Evolutionary conservation across 2,329 filamentous ascomycete genomes (phyloP), one percentile per base, ranked within the genome.

Genomic region (Colletotrichum sp.): DNA sequence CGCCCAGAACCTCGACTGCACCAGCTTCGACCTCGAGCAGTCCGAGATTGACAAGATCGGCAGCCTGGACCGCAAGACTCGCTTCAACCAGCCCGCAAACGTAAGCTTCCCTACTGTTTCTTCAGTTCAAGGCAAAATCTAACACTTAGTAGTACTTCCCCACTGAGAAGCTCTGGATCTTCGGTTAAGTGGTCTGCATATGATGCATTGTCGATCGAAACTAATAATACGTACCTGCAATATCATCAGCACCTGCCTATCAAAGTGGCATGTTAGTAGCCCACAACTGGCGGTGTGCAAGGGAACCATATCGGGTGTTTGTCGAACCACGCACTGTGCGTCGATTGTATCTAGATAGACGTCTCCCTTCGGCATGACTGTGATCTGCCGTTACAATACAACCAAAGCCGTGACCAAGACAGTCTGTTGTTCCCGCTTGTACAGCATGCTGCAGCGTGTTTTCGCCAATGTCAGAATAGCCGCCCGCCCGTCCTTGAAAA

Each of bases 11-110:
- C 86, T 96, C 78, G 90, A 93, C 79, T 91, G 92, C 77, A 90
- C 88, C 78, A 87, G 86, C 77, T 96, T 95, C 82, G 90, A 95
- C 80, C 86, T 96, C 39, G 88, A 89, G 30, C 84, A 92, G 81
- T 87, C 88, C 52, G 95, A 96, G 76, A 86, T 97, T 73, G 87
- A 93, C 78, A 87, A 89, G 76, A 96, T 96, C 82, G 89, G 89
- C 75, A 88, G 84, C 65, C 87, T 96, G 83, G 90, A 96, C 84
- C 86, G 88, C 80, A 88, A 90, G 78, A 87, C 95, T 82, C 91
- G 94, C 81, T 96, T 96, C 87, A 96, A 96, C 87, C 92, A 95
- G 86, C 95, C 94, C 68, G 87, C 90, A 76, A 92, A 92, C 83
- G 92, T 94, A 81, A 90, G 92, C 89, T 36, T 5, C 26, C 5